Evolutionary conservation across 1,139 yeast species (phyloP).

Genomic region (Saccharomycopsis phalli): DNA sequence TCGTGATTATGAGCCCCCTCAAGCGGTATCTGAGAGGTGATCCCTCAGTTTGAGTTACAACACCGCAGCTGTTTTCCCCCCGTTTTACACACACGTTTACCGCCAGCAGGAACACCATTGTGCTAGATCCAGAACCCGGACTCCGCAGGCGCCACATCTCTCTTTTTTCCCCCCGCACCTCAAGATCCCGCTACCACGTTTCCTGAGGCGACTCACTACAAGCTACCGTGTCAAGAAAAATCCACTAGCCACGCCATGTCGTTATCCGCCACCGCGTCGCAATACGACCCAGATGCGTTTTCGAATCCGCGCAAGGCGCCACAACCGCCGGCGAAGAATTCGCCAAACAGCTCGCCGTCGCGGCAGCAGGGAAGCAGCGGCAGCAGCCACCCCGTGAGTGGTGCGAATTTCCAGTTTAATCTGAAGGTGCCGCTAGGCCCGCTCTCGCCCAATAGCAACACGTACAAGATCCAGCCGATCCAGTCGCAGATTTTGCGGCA

Average conservation of each 20-base stretch:
- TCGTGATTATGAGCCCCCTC: neutral
- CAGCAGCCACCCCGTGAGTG: neutral
- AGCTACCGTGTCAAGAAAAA: too few relatives aligned
- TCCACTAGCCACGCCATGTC: constrained; percentile 12
- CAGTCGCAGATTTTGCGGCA: constrained; percentile 19
- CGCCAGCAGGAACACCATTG: too few relatives aligned
- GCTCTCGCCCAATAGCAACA: constrained; percentile 19
- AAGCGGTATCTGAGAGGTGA: neutral
- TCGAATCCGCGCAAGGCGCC: constrained; percentile 20
- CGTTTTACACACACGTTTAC: too few relatives aligned
- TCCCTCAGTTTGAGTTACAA: neutral
- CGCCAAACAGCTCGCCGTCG: constrained; percentile 3
- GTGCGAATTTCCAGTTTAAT: constrained; percentile 15
- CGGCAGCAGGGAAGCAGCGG: neutral
- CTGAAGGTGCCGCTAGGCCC: constrained; percentile 19
- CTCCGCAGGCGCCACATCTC: too few relatives aligned
- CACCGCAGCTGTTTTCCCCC: too few relatives aligned
- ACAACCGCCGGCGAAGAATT: constrained; percentile 18
- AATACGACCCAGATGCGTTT: constrained; percentile 12
- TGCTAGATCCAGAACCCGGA: too few relatives aligned
- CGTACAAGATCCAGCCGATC: constrained; percentile 18
- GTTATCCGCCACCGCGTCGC: constrained; percentile 16
- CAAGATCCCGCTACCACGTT: too few relatives aligned
- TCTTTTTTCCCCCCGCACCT: too few relatives aligned
- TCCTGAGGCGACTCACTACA: too few relatives aligned